These are phyloP conservation scores for Sophora flavescens DNA, from an alignment of 306 rosid genomes.

Conservation along the genomic window DNA sequence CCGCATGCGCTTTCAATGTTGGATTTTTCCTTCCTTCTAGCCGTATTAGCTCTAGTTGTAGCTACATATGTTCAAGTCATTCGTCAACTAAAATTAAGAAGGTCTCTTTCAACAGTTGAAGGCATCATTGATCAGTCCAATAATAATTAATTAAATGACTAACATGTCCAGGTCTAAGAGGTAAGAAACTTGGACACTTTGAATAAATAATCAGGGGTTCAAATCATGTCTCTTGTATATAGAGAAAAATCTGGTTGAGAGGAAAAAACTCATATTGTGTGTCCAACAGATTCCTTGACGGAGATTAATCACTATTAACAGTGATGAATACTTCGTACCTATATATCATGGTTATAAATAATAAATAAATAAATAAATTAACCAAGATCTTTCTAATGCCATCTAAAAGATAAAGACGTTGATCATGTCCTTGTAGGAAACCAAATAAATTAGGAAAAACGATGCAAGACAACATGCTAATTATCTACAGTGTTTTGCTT, in stretches of 20 bases:
- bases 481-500: slow-evolving; percentile 30
- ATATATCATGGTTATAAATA: no score
- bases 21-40: neutral
- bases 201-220: no score
- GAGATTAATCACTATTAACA: no score
- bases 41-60: neutral
- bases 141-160: slow-evolving; percentile 12
- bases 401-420: slow-evolving; percentile 37
- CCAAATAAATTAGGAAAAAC: neutral
- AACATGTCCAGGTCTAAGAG: no score
- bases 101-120: slow-evolving; percentile 34
- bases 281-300: no score
- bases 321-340: no score
- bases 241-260: no score
- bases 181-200: no score
- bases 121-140: slow-evolving; percentile 13
- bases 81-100: neutral
- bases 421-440: slow-evolving; percentile 18
- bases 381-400: slow-evolving; percentile 15
- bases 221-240: no score
- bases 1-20: neutral
- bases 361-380: slow-evolving; percentile 28
- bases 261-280: no score
- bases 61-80: neutral
- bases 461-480: slow-evolving; percentile 1